Evolutionary conservation across 2,329 filamentous ascomycete species (phyloP), one percentile per base, ranked within the genome.

Genomic region (Aspergillus sp.): DNA sequence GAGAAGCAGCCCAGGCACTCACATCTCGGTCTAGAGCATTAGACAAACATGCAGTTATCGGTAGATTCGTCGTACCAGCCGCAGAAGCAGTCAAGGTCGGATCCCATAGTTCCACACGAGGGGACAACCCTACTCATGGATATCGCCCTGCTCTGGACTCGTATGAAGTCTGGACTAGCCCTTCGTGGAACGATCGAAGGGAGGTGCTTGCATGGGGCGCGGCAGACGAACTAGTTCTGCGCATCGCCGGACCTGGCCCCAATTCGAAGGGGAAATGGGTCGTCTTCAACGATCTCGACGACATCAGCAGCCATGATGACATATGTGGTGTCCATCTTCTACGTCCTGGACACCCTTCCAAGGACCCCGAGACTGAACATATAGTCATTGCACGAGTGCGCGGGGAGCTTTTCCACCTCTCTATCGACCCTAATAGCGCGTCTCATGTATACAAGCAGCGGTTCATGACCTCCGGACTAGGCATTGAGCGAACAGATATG

Each of bases 141-240:
- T 89, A 86, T 65, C 81, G 81, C 23, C 86, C 87, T 17, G 78
- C 79, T 45, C 79, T 87, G 51, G 84, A 87, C 67, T 84, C 83
- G 59, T 85, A 85, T 65, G 84, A 87, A 65, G 73, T 76, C n/a
- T 80, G 79, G 75, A 78, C 75, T 45, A 78, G 77, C 2, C 72
- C 73, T 1, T 74, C 72, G 59, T 84, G 81, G 81, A 71, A 73
- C 50, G 76, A 82, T 51, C 77, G 83, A 64, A 81, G 79, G 66
- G 85, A 88, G 67, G 80, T 85, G 0, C 70, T 89, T 7, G 84
- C 81, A 2, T 87, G 85, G 81, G 85, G 85, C 55, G 86, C 86
- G 12, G 87, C 84, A 1, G 82, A 86, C 2, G 80, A 85, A 59
- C 69, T 89, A 9, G 73, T 84, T 4, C 63, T 87, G 59, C 77